Evolutionary conservation across 768 basidiomycete genomes (phyloP), one percentile per base, ranked within the genome.

Genomic region (Leccinum longicurvipes): DNA sequence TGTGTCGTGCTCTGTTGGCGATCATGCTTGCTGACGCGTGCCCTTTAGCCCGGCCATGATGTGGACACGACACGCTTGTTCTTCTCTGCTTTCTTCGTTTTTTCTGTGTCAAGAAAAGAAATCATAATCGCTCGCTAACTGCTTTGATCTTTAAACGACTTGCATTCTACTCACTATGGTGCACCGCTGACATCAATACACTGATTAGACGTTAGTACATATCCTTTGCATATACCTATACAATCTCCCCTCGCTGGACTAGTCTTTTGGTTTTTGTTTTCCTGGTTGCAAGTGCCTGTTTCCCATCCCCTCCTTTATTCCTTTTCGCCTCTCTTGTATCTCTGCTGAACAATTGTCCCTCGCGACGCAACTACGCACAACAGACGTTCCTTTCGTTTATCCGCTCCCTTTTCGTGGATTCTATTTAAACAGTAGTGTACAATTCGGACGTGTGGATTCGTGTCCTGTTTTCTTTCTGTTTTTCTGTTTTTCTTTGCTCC

Each of bases 21-120:
- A 28, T n/a, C 2, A 28, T n/a, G 25, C 6, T 31, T 28, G 31
- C n/a, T 56, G 56, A 56, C 46, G 10, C 14, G 6, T 25, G n/a
- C n/a, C 10, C 29, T 15, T 44, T 47, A 62, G 61, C 61, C 9
- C 61, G 61, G 21, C 61, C 61, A 46, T 62, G 9, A 55, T 23
- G 42, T 12, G 46, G 39, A 51, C 28, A 29, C 25, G 28, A 47
- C 47, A 32, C 14, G 19, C 12, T 29, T 15, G n/a, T 48, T 29
- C 19, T 27, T 29, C 34, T 15, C 11, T 23, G n/a, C 17, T 45
- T 1, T 45, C 44, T 23, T 45, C 23, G 15, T 45, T 49, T 28
- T 3, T 39, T 25, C 11, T 34, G 9, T 12, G 19, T 41, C 19
- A 41, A 41, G 19, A 41, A 41, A 39, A 39, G 17, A 39, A 41